A percentile compares a stretch with the other conserved stretches of the same genome.
These are phyloP conservation scores for Trametes sanguinea DNA, from an alignment of 768 basidiomycete species.

Conservation along the genomic window DNA sequence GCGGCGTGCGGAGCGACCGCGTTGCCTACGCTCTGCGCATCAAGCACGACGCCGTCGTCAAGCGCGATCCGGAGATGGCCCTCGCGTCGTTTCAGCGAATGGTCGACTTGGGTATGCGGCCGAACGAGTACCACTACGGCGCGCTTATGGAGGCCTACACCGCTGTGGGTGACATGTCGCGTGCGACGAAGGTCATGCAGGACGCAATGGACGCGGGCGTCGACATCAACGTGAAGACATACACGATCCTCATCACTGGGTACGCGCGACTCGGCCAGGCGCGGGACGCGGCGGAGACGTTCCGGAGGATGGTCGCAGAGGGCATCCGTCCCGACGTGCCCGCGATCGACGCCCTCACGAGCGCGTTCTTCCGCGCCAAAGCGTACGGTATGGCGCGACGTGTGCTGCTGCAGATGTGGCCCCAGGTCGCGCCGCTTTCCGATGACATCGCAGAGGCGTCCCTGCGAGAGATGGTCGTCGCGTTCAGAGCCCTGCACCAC, in stretches of 20 bases:
- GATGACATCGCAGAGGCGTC: constrained; percentile 44
- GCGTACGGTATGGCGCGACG: constrained; percentile 51
- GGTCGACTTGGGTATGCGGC: constrained; percentile 67
- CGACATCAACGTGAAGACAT: constrained; percentile 64
- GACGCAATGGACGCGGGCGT: constrained; percentile 52
- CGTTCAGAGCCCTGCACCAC: constrained; percentile 40
- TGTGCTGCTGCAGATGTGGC: constrained; percentile 65
- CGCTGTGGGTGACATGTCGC: constrained; percentile 55
- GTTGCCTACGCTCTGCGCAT: constrained; percentile 64
- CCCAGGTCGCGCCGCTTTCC: constrained; percentile 63
- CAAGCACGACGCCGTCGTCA: constrained; percentile 56
- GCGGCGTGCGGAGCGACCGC: constrained; percentile 55
- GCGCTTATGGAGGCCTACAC: constrained; percentile 79
- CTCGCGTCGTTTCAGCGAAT: constrained; percentile 52
- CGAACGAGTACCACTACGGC: constrained; percentile 70
- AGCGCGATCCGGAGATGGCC: constrained; percentile 38
- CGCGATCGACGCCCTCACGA: constrained; percentile 68
- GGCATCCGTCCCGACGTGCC: constrained; percentile 71
- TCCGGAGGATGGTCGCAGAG: constrained; percentile 60
- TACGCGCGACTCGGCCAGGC: constrained; percentile 64
- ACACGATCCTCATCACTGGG: constrained; percentile 76
- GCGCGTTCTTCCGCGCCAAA: constrained; percentile 64
- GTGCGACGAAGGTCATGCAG: constrained; percentile 57
- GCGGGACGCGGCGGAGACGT: constrained; percentile 51
- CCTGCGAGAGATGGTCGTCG: constrained; percentile 46